A percentile compares a stretch with the other conserved stretches of the same genome.
Conservation (phyloP, 176 grass and related monocot species). For the Juncus inflexus region DNA sequence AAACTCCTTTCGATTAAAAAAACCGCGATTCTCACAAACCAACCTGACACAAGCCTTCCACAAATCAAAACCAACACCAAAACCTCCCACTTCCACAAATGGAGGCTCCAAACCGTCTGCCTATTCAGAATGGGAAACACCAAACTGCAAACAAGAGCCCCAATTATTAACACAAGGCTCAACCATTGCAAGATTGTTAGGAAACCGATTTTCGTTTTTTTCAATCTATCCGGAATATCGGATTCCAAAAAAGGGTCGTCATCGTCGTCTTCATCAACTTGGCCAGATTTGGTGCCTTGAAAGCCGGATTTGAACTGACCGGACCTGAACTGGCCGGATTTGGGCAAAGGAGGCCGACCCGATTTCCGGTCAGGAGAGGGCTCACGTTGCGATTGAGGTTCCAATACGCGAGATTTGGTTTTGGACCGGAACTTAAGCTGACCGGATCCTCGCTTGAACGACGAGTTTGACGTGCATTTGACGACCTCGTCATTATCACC, state of each 20-base stretch:
- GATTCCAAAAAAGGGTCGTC: slow-evolving; percentile 76
- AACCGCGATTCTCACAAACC: slow-evolving; percentile 65
- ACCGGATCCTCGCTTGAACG: slow-evolving; percentile 15
- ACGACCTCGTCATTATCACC: slow-evolving; percentile 40
- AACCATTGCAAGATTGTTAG: slow-evolving; percentile 65
- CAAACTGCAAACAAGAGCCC: slow-evolving; percentile 58
- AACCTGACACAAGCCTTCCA: slow-evolving; percentile 85
- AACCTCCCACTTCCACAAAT: slow-evolving; percentile 92
- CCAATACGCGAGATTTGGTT: slow-evolving; percentile 73
- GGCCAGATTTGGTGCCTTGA: slow-evolving; percentile 34
- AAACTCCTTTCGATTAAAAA: slow-evolving; percentile 92
- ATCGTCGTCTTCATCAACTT: slow-evolving; percentile 65
- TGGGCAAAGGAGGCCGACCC: slow-evolving; percentile 22
- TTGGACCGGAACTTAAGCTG: slow-evolving; percentile 36
- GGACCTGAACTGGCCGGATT: slow-evolving; percentile 56
- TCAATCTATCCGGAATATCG: slow-evolving; percentile 54
- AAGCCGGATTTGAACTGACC: slow-evolving; percentile 35
- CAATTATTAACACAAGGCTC: slow-evolving; percentile 75
- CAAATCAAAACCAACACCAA: slow-evolving; percentile 83
- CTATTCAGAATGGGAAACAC: slow-evolving; percentile 26
- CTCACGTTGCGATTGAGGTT: slow-evolving; percentile 37
- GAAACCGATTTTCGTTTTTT: slow-evolving; percentile 41
- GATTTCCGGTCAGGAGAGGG: not conserved
- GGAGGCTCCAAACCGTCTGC: slow-evolving; percentile 59
- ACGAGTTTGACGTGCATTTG: slow-evolving; percentile 64